Evolutionary conservation across 805 yeast species (phyloP), one percentile per base, ranked within the genome.

Genomic region (Diddensiella santjacobensis): DNA sequence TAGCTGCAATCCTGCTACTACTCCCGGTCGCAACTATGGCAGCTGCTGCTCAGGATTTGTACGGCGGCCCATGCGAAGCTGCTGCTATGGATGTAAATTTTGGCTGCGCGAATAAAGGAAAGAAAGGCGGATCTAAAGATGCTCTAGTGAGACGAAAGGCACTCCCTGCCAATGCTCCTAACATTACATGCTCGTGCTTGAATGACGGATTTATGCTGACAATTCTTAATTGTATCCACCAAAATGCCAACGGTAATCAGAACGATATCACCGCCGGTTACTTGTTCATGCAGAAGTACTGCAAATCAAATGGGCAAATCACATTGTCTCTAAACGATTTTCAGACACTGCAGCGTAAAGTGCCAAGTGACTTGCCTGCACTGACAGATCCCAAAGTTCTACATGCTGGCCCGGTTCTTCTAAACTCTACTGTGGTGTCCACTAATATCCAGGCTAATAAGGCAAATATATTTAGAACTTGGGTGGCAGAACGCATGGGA

Each of bases 31-130:
- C n/a, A 11, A 8, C 11, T 10, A 26, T 26, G 31, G 42, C 42
- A 11, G 23, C 13, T 36, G 10, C n/a, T 3, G 30, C 24, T 33
- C 42, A n/a, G 5, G 40, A 45, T 20, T 18, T 23, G n/a, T 24
- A 22, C 31, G 52, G 49, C 3, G 52, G 44, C 15, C 52, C 52
- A 6, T 48, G 52, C 19, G 35, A 44, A 22, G 47, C 41, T n/a
- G 45, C 44, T 17, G 45, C 52, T n/a, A 22, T 40, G 30, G 13
- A 17, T 15, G 30, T 13, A 6, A 4, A n/a, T n/a, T 45, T 45
- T 39, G 51, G 44, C 19, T 45, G 52, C 44, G 4, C n/a, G 24
- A 15, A 22, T 15, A 26, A 45, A 17, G 30, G 3, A 13, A 30
- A 24, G 19, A 3, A 13, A 19, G 5, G 6, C 6, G 5, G 8